Evolutionary conservation across 2,329 filamentous ascomycete genomes (phyloP), one percentile per base, ranked within the genome.

Genomic region (Aspergillus floridensis): DNA sequence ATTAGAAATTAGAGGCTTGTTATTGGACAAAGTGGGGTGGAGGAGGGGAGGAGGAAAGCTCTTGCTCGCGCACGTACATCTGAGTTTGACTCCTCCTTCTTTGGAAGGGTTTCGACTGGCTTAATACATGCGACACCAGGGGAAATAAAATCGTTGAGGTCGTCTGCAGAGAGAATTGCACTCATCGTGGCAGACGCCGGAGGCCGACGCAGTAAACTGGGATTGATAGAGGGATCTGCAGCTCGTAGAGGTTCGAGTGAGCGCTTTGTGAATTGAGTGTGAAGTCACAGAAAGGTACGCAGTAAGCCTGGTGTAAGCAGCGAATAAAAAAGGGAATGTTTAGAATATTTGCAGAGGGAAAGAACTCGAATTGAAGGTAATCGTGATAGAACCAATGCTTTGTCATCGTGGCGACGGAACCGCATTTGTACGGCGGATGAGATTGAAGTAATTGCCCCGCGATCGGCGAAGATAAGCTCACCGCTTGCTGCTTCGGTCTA

Each of bases 111-210:
- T 76, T 99, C 95, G 73, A 99, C 84, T 29, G 95, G 95, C 73
- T 99, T 98, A 77, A 99, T 98, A 79, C 95, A 99, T 63, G 95
- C 95, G 71, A 99, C 93, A 63, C 93, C 93, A 14, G 95, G 95
- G 59, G 91, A 95, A 74, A 99, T 99, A 80, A 99, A 99, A 82
- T 99, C 95, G 82, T 99, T 99, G 62, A 99, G 83, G 76, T 97
- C 93, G 81, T 99, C 93, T 71, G 90, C 89, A 58, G 93, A 98
- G 70, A 99, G 89, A 71, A 99, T 99, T 63, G 95, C 95, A 74
- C 92, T 96, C 95, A 99, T 99, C 63, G 75, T 81, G 64, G 64
- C 64, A 61, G 60, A 57, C 58, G 54, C 60, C 59, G 54, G 50
- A 56, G 55, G 64, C 41, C 58, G 22, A 38, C 54, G 60, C 59